These are phyloP conservation scores for Rhizomucor pusillus DNA, from an alignment of 371 early-diverging fungal genomes.

Conservation along the genomic window DNA sequence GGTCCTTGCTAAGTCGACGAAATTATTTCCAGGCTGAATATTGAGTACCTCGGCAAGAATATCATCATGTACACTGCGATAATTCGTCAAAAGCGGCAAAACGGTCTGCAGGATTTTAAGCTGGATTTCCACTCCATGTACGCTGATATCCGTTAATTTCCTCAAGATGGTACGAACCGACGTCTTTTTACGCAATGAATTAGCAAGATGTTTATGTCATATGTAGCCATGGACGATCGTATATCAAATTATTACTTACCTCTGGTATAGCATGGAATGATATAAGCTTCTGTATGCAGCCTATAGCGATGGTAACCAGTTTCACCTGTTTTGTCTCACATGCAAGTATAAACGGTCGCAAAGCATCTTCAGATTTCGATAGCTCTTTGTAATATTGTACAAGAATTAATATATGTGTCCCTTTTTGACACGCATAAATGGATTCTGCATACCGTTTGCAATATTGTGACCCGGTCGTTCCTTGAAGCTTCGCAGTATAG, in stretches of 20 bases:
- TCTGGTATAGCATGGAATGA: constrained; percentile 83
- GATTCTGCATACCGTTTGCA: constrained; percentile 40
- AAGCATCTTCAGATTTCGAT: constrained; percentile 75
- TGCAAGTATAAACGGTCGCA: constrained; percentile 87
- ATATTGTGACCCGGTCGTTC: constrained; percentile 56
- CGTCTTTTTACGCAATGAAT: constrained; percentile 28
- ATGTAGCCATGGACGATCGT: background rate
- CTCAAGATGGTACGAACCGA: constrained; percentile 69
- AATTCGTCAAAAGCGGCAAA: constrained; percentile 85
- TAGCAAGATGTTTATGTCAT: background rate
- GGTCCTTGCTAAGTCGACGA: background rate
- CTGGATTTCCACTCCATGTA: constrained; percentile 83
- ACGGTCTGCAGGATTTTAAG: constrained; percentile 92
- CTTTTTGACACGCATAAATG: background rate
- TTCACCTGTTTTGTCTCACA: constrained; percentile 88
- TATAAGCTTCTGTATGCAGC: constrained; percentile 85
- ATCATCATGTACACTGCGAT: constrained; percentile 75
- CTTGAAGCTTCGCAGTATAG: constrained; percentile 56
- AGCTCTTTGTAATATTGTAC: constrained; percentile 53
- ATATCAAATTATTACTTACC: constrained; percentile 31
- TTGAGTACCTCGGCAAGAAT: constrained; percentile 72
- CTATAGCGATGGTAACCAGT: constrained; percentile 83
- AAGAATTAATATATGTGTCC: background rate
- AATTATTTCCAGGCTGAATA: background rate
- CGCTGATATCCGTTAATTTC: constrained; percentile 71